Percentiles rank a stretch among this genome's conserved stretches.
Conservation (phyloP, 495 filamentous ascomycete genomes). For the Venustampulla echinocandica region DNA sequence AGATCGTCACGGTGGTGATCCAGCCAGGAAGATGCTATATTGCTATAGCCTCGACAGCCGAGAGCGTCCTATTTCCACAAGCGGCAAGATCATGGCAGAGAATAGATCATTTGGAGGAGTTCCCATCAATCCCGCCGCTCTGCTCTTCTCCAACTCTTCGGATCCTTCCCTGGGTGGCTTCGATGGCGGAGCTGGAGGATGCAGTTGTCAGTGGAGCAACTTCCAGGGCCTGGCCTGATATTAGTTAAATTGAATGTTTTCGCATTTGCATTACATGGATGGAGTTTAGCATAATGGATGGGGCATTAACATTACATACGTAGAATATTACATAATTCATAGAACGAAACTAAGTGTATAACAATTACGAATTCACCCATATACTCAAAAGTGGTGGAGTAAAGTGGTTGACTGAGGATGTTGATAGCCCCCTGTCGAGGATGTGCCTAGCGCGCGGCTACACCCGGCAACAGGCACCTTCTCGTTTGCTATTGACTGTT, state of each 20-base stretch:
- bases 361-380: background rate
- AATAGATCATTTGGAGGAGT: conserved; percentile 50
- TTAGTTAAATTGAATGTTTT: conserved; percentile 1
- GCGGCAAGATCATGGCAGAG: conserved; percentile 49
- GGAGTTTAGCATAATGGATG: conserved; percentile 13
- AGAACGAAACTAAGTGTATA: background rate
- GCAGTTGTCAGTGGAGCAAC: conserved; percentile 67
- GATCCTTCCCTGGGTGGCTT: conserved; percentile 43
- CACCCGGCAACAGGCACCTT: background rate
- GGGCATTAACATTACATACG: background rate
- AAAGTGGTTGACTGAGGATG: too few relatives aligned
- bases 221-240: conserved; percentile 29
- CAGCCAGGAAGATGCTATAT: conserved; percentile 57
- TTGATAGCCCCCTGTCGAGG: background rate
- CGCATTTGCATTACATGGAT: conserved; percentile 11
- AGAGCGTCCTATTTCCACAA: conserved; percentile 40
- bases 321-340: background rate
- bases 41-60: conserved; percentile 54
- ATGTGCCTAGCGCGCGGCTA: conserved; percentile 2
- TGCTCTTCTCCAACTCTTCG: conserved; percentile 35
- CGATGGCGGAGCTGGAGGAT: conserved; percentile 68
- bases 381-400: background rate
- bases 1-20: conserved; percentile 70
- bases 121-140: conserved; percentile 48
- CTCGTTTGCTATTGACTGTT: background rate